Percentiles rank a stretch among this genome's conserved stretches.
Conservation (phyloP, 768 basidiomycete genomes). For the Amanita rimosa region DNA sequence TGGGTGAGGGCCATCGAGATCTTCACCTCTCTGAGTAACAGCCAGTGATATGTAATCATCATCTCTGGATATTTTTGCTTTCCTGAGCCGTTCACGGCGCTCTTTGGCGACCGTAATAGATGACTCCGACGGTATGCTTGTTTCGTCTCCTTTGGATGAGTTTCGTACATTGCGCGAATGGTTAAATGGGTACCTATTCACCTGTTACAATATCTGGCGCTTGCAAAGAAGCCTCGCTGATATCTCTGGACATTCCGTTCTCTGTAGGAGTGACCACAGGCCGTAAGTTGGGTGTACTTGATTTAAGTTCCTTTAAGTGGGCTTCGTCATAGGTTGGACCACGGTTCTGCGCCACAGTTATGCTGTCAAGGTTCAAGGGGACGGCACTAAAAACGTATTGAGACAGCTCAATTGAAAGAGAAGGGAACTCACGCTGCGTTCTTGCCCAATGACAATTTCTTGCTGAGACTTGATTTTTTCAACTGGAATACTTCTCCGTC, state of each 20-base stretch:
- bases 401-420: constrained; percentile 3
- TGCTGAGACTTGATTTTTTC: constrained; percentile 72
- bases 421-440: constrained; percentile 34
- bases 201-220: constrained; percentile 19
- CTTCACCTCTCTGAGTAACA: constrained; percentile 43
- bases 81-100: constrained; percentile 57
- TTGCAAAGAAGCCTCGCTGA: constrained; percentile 18
- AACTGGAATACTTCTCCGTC: constrained; percentile 62
- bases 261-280: constrained; percentile 14
- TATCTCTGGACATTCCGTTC: constrained; percentile 38
- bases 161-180: not conserved
- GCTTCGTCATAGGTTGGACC: constrained; percentile 62
- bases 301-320: constrained; percentile 69
- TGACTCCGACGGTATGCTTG: constrained; percentile 58
- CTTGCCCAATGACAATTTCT: constrained; percentile 46
- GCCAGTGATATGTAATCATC: constrained; percentile 78
- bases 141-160: constrained; percentile 22
- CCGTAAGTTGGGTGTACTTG: constrained; percentile 54
- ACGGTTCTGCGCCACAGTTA: constrained; percentile 38
- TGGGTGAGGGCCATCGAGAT: constrained; percentile 66
- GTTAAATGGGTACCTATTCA: constrained; percentile 7
- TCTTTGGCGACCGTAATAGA: constrained; percentile 66
- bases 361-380: constrained; percentile 41
- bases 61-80: constrained; percentile 27
- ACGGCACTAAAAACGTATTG: constrained; percentile 12